These are phyloP conservation scores for Cryphonectria naterciae DNA, from an alignment of 2,329 filamentous ascomycete genomes.

Conservation along the genomic window DNA sequence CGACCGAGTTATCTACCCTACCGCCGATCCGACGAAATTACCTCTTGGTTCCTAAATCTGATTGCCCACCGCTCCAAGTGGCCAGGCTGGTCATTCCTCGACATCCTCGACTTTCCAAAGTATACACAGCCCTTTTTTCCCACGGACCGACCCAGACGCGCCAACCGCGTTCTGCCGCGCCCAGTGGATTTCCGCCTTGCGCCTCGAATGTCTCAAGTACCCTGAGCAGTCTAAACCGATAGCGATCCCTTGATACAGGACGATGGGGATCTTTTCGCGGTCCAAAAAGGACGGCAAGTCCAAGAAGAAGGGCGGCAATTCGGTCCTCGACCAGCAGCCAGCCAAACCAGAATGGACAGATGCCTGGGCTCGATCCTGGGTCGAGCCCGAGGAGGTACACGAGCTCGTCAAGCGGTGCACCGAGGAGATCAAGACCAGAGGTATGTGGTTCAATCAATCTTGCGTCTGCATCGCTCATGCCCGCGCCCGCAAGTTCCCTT, in stretches of 20 bases:
- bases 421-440: constrained; percentile 89
- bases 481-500: constrained; percentile 29
- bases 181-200: constrained; percentile 20
- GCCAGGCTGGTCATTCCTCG: constrained; percentile 8
- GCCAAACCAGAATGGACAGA: constrained; percentile 83
- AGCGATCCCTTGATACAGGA: constrained; percentile 14
- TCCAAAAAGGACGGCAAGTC: constrained; percentile 72
- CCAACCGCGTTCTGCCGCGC: constrained; percentile 23
- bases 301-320: constrained; percentile 66
- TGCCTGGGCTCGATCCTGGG: constrained; percentile 79
- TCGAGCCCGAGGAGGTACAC: constrained; percentile 88
- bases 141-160: constrained; percentile 14
- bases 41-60: neutral
- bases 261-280: constrained; percentile 58
- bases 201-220: constrained; percentile 28
- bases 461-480: neutral
- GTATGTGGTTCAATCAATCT: constrained; percentile 55
- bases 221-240: constrained; percentile 19
- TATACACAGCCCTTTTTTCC: neutral
- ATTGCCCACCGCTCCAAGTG: constrained; percentile 8
- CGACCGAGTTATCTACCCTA: constrained; percentile 7
- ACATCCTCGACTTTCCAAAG: constrained; percentile 19
- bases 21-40: constrained; percentile 18
- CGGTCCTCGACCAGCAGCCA: constrained; percentile 57
- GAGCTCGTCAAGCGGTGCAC: constrained; percentile 86